Base-by-base conservation (phyloP, 176 grass and related monocot genomes). In the Areca catechu region DNA sequence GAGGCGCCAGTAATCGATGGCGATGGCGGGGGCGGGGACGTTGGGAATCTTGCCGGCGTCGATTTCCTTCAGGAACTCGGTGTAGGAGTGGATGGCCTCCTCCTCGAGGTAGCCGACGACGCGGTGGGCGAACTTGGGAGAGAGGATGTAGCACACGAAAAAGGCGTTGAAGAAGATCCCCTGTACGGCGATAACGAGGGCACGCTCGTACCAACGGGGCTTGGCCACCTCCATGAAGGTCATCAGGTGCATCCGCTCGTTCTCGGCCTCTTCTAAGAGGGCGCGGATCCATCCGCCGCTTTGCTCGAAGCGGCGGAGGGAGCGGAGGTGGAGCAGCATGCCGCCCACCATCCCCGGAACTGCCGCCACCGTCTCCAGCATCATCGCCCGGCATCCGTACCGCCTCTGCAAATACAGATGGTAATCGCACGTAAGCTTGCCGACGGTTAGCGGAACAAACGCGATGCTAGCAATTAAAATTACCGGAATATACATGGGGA, bases 71-170 rank as follows among this genome's bases (percentile, higher is more conserved):
- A 65, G 62, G 48, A 7, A 65, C 43, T 65, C 48, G 21, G 48
- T 65, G 48, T 65, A 65, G 62, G 62, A 65, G 48, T 65, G 62
- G 62, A 65, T 51, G 22, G 62, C 62, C 22, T 65, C 62, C 62
- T 65, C 62, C 62, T 65, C 62, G 19, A 65, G 62, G 62, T 65
- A 65, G 7, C 62, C 62, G 5, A 25, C 22, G 34, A 65, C 16
- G 16, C 62, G 62, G 16, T 65, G 62, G 48, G 62, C 62, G 48
- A 65, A 51, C 48, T 65, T 65, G 62, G 62, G 62, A 5, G 62
- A 65, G 5, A 28, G 15, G 17, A 65, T 48, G 62, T 65, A 65
- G 22, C 48, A 48, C 20, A 65, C 15, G 62, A 65, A 65, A 48
- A 52, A 65, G 48, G 62, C 62, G 48, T 65, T 65, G 22, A 65